Conservation (phyloP, 2,329 filamentous ascomycete species). For the Leptographium galeiforme region DNA sequence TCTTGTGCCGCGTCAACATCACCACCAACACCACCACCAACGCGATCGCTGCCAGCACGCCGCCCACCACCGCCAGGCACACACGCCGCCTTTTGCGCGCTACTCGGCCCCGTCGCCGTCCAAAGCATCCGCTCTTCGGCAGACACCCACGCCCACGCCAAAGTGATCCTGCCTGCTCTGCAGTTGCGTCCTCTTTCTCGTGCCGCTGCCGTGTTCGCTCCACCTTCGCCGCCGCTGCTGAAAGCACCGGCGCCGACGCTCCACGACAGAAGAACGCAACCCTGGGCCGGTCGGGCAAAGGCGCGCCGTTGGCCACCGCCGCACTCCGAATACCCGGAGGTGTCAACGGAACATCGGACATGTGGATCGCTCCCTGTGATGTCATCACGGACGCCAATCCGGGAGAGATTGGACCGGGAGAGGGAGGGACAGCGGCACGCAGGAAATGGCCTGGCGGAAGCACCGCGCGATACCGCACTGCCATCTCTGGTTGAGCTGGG, state of each 20-base stretch:
- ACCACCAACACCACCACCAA: conserved; percentile 42
- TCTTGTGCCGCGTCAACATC: conserved; percentile 15
- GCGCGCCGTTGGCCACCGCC: conserved; percentile 11
- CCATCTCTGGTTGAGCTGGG: conserved; percentile 23
- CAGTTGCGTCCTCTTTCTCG: conserved; percentile 53
- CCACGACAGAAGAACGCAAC: conserved; percentile 25
- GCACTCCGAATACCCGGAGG: conserved; percentile 20
- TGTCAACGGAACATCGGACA: conserved; percentile 46
- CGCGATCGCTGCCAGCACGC: conserved; percentile 34
- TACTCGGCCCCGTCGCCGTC: conserved; percentile 48
- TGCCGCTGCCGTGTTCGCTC: conserved; percentile 41
- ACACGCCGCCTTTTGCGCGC: conserved; percentile 49
- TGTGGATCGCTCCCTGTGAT: conserved; percentile 44
- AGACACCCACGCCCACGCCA: conserved; percentile 56
- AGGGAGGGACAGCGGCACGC: conserved; percentile 35
- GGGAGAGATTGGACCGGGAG: conserved; percentile 49
- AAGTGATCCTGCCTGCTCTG: conserved; percentile 41
- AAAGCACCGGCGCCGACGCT: neutral
- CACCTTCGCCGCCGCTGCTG: conserved; percentile 23
- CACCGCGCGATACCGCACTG: conserved; percentile 41
- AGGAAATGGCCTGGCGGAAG: conserved; percentile 41
- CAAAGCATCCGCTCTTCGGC: conserved; percentile 50
- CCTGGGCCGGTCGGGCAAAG: conserved; percentile 30
- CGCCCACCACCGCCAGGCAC: conserved; percentile 38
- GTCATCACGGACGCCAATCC: conserved; percentile 49